Conservation (phyloP, 108 stramenopile genomes). For the Skeletonema tropicum region DNA sequence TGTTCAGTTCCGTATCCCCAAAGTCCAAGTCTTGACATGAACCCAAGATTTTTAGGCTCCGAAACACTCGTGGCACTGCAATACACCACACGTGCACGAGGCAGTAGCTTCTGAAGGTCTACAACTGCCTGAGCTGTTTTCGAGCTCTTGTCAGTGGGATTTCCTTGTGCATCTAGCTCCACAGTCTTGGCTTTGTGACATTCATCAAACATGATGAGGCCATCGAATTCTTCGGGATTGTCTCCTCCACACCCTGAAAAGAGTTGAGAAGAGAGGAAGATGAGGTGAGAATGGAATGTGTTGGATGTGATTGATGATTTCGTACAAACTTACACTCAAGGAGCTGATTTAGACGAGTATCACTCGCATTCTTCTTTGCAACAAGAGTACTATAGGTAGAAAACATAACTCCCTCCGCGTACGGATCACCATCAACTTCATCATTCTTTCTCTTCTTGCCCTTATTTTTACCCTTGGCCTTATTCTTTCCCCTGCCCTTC, state of each 20-base stretch:
- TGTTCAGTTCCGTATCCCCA: constrained; percentile 30
- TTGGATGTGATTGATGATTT: background rate
- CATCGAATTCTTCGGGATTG: constrained; percentile 44
- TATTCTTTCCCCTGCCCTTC: constrained; percentile 24
- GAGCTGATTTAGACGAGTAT: constrained; percentile 51
- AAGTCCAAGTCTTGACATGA: constrained; percentile 59
- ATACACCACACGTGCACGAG: constrained; percentile 73
- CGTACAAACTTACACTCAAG: constrained; percentile 21
- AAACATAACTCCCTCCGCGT: constrained; percentile 40
- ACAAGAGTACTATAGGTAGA: constrained; percentile 35
- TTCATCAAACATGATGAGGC: constrained; percentile 56
- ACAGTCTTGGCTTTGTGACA: constrained; percentile 51
- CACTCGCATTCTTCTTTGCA: background rate
- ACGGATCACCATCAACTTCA: constrained; percentile 2
- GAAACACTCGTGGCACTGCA: constrained; percentile 70
- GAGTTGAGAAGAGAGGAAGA: background rate
- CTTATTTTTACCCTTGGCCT: constrained; percentile 22
- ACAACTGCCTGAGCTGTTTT: constrained; percentile 63
- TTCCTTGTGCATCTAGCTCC: constrained; percentile 34
- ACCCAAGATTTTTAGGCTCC: constrained; percentile 68
- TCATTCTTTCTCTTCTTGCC: constrained; percentile 18
- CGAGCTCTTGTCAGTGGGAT: constrained; percentile 28
- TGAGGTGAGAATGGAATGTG: background rate
- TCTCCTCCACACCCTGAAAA: constrained; percentile 37
- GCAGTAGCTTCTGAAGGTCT: constrained; percentile 64